Evolutionary conservation across 1,139 yeast species (phyloP), one percentile per base, ranked within the genome.

Genomic region (Debaryomyces sp.): DNA sequence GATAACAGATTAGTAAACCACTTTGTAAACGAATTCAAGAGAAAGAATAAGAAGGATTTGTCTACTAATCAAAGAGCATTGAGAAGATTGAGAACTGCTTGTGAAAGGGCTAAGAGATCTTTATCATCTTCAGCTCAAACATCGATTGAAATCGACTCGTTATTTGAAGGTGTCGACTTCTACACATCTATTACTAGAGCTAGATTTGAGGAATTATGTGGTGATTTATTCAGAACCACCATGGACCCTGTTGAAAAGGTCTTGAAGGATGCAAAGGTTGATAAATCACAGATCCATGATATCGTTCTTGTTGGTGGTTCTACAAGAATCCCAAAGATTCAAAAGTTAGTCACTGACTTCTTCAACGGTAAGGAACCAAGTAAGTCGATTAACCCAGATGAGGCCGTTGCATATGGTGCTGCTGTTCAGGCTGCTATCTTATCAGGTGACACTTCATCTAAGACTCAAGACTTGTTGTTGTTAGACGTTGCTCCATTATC

Each of bases 401-500:
- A 83, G 65, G 88, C 88, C 55, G 88, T 83, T 60, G 88, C 88
- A 38, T 83, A 83, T 62, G 88, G 88, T 79, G 88, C 88, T 52
- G 87, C 88, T 50, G 86, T 82, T 53, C 96, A 88, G 77, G 96
- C 95, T 60, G 96, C 95, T 56, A 87, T 88, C 61, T 69, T 67
- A 34, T 59, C 96, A 52, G 96, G 96, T 85, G 96, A 89, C 78
- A 89, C 96, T 56, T 96, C 89, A 75, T 81, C 65, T 34, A 62
- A 63, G 63, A 87, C 98, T 78, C 89, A 92, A 83, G 97, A 92
- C 81, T 85, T 92, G 75, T 86, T 92, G 75, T 87, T 92, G 77
- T 87, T 92, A 80, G 98, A 92, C 84, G 98, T 92, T 61, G 88
- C 90, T 63, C 97, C 98, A 71, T 83, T 90, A 69, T 89, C 97